A percentile compares a stretch with the other conserved stretches of the same genome.
Conservation (phyloP, 2,329 filamentous ascomycete species). For the Bipolaris victoriae region DNA sequence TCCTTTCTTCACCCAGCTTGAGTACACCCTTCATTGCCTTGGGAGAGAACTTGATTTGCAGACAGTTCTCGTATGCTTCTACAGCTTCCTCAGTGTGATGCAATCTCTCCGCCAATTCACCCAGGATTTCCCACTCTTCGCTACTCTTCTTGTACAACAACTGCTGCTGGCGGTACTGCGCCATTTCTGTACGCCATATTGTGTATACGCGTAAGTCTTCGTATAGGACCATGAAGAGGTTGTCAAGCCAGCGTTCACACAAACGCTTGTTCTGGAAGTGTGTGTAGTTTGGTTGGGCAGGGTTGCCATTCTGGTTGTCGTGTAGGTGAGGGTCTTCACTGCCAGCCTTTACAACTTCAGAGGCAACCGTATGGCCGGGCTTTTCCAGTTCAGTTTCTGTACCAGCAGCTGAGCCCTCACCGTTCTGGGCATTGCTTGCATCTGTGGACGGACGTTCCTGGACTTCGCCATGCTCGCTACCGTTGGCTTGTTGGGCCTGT, state of each 20-base stretch:
- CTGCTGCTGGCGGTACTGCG: conserved; percentile 90
- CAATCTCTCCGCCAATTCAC: conserved; percentile 86
- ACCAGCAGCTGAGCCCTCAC: conserved; percentile 35
- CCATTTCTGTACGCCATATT: conserved; percentile 98
- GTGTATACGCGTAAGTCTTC: conserved; percentile 98
- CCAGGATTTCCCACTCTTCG: conserved; percentile 97
- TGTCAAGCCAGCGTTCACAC: conserved; percentile 97
- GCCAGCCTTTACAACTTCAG: conserved; percentile 77
- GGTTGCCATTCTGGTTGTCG: conserved; percentile 49
- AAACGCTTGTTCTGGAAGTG: conserved; percentile 96
- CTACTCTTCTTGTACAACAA: conserved; percentile 96
- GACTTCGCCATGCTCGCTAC: conserved; percentile 39
- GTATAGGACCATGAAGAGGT: conserved; percentile 98
- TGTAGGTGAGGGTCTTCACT: conserved; percentile 61
- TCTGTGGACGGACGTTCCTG: conserved; percentile 25
- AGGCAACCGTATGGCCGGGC: conserved; percentile 78
- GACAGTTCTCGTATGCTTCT: conserved; percentile 89
- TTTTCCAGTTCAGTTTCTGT: conserved; percentile 66
- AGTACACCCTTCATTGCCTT: conserved; percentile 89
- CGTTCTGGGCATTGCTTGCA: conserved; percentile 40
- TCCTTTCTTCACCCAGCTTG: conserved; percentile 75
- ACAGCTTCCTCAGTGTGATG: conserved; percentile 91
- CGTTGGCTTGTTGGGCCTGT: conserved; percentile 46
- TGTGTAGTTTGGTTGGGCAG: conserved; percentile 72
- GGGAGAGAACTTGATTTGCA: conserved; percentile 87